Conservation (phyloP, 768 basidiomycete species). For the Pholiota molesta region DNA sequence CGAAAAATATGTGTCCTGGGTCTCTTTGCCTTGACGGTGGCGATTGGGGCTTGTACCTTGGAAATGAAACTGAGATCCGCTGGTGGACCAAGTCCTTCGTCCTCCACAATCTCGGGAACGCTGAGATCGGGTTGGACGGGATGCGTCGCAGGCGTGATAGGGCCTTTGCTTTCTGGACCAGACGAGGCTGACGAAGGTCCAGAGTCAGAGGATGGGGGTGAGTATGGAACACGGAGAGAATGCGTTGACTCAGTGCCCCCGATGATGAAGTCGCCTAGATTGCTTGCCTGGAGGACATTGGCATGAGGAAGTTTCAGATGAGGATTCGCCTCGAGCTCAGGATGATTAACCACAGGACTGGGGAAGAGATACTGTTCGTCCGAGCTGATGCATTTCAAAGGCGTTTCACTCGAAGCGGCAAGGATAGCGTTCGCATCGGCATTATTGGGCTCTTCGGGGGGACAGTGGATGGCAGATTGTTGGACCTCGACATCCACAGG, state of each 20-base stretch:
- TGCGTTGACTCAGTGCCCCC: conserved; percentile 15
- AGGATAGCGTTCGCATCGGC: neutral
- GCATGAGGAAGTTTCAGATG: conserved; percentile 14
- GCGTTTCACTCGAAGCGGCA: conserved; percentile 2
- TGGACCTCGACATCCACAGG: neutral
- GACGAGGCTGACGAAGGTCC: conserved; percentile 29
- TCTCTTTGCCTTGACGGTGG: conserved; percentile 25
- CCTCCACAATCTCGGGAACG: conserved; percentile 45
- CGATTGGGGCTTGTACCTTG: conserved; percentile 1
- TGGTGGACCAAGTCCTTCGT: conserved; percentile 35
- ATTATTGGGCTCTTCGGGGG: conserved; percentile 1
- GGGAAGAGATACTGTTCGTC: conserved; percentile 42
- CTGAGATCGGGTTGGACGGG: conserved; percentile 43
- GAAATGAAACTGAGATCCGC: conserved; percentile 13
- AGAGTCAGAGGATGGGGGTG: conserved; percentile 22
- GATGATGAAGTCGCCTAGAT: conserved; percentile 20
- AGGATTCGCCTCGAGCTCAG: conserved; percentile 7
- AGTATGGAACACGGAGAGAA: conserved; percentile 14
- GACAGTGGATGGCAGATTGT: neutral
- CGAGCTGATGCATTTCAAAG: conserved; percentile 6
- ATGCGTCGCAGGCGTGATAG: conserved; percentile 49
- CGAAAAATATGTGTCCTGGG: conserved; percentile 38
- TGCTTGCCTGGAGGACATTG: conserved; percentile 12
- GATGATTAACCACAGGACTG: conserved; percentile 34
- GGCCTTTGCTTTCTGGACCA: conserved; percentile 44